phyloP scores from a whole-genome alignment of 441 rosid species.

The Gossypium schwendimanii region DNA sequence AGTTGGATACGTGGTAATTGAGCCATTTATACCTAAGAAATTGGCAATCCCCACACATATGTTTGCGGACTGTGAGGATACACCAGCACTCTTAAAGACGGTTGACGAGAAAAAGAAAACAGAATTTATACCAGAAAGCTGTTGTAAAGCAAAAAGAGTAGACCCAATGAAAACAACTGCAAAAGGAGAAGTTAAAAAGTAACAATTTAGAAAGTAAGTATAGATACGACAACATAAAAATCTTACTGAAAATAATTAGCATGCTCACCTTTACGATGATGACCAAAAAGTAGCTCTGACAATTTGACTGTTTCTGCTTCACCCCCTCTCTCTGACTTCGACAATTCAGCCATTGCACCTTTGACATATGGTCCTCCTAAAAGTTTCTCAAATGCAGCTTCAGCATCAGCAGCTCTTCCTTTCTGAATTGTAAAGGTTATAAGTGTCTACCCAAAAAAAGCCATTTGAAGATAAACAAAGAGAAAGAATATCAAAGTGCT shows the following conservation, averaged over 20 bases:
- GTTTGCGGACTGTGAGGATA: constrained; percentile 63
- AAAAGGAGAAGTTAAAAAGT: constrained; percentile 30
- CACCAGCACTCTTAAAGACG: constrained; percentile 64
- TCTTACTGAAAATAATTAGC: constrained; percentile 11
- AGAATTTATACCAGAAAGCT: constrained; percentile 75
- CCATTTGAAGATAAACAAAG: neutral
- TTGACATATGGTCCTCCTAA: constrained; percentile 52
- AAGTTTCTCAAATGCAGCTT: constrained; percentile 55
- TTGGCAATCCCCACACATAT: constrained; percentile 57
- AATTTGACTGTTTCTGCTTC: constrained; percentile 44
- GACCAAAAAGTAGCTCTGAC: constrained; percentile 50
- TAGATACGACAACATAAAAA: neutral
- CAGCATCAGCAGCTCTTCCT: constrained; percentile 66
- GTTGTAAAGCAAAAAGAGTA: constrained; percentile 72
- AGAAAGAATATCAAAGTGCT: neutral
- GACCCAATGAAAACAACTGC: constrained; percentile 80
- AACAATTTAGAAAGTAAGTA: constrained; percentile 25
- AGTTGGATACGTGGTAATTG: constrained; percentile 10
- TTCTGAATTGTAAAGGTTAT: constrained; percentile 32
- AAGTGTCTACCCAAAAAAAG: constrained; percentile 8
- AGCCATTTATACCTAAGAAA: constrained; percentile 42
- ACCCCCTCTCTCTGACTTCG: constrained; percentile 51
- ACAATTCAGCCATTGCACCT: constrained; percentile 54
- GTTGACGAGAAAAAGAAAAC: constrained; percentile 74
- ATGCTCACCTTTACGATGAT: constrained; percentile 43